phyloP scores from a whole-genome alignment of 352 stramenopile genomes.

The Pythium angustatum region DNA sequence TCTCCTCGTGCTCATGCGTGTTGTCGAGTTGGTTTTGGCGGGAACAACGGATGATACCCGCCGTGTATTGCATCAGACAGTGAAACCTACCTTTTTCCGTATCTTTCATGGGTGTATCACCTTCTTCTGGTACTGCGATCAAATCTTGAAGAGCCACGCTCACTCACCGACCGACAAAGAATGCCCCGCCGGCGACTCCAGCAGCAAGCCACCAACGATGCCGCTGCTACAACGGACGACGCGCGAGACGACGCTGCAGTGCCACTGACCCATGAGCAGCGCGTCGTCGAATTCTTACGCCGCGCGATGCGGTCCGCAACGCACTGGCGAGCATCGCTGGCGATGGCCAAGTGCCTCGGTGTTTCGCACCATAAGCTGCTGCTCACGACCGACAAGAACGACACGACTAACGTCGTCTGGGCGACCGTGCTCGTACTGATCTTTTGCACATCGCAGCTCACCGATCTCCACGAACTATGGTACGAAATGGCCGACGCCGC shows the following conservation, averaged over 20 bases:
- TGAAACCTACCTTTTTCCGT: not conserved
- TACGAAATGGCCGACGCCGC: slow-evolving; percentile 41
- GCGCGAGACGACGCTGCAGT: not conserved
- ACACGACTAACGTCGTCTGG: slow-evolving; percentile 54
- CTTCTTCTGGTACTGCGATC: not conserved
- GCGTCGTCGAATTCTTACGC: slow-evolving; percentile 38
- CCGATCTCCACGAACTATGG: slow-evolving; percentile 55
- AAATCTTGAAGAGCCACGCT: slow-evolving; percentile 1
- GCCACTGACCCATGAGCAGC: slow-evolving; percentile 31
- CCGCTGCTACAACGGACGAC: too few relatives aligned
- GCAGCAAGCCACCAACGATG: not conserved
- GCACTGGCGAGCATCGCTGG: slow-evolving; percentile 45
- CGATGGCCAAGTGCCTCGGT: slow-evolving; percentile 45
- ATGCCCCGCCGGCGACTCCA: slow-evolving; percentile 1
- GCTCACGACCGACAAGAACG: slow-evolving; percentile 44
- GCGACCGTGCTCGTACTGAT: slow-evolving; percentile 49
- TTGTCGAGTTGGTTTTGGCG: not conserved
- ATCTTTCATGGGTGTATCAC: not conserved
- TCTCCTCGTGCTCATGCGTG: slow-evolving; percentile 28
- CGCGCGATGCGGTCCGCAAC: slow-evolving; percentile 27
- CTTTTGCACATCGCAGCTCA: slow-evolving; percentile 40
- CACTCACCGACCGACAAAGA: not conserved
- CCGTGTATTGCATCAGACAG: not conserved
- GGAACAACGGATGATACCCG: not conserved
- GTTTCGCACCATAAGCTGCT: slow-evolving; percentile 39